Conservation (phyloP, 257 asterid species). For the Linderniella brevidens region DNA sequence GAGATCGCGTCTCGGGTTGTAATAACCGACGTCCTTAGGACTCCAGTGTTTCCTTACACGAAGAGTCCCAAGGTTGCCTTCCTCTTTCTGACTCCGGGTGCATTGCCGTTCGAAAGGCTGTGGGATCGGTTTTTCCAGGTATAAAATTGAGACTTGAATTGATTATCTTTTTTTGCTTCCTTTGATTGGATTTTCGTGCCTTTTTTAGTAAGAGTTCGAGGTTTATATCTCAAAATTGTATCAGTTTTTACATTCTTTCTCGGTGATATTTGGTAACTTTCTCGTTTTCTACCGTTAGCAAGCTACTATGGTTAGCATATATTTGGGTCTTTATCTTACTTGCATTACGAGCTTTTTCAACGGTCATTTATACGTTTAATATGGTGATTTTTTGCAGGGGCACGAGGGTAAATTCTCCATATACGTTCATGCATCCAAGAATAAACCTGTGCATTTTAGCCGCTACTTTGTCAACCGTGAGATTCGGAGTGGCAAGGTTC, state of each 20-base stretch:
- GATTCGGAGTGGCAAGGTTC: constrained; percentile 81
- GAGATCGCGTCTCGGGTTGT: constrained; percentile 83
- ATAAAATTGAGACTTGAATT: constrained; percentile 1
- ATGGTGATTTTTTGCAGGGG: constrained; percentile 39
- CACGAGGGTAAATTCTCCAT: constrained; percentile 93
- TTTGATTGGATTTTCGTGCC: not conserved
- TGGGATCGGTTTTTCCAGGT: constrained; percentile 99
- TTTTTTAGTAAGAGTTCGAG: not conserved
- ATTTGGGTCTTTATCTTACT: too few species aligned
- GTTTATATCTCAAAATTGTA: too few species aligned
- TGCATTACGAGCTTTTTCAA: too few species aligned
- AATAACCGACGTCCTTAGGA: constrained; percentile 54
- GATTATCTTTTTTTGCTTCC: not conserved
- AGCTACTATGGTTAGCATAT: too few species aligned
- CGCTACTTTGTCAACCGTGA: constrained; percentile 88
- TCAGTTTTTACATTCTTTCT: too few species aligned
- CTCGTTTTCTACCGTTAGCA: too few species aligned
- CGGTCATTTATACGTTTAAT: too few species aligned
- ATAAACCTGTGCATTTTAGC: constrained; percentile 87
- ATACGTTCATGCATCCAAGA: constrained; percentile 91
- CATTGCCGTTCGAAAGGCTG: constrained; percentile 91
- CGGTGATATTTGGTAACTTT: too few species aligned
- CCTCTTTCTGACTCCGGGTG: constrained; percentile 85
- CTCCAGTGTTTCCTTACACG: constrained; percentile 27
- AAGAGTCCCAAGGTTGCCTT: constrained; percentile 68